Evolutionary conservation across 2,329 filamentous ascomycete species (phyloP).

Genomic region (Fusarium longipes): DNA sequence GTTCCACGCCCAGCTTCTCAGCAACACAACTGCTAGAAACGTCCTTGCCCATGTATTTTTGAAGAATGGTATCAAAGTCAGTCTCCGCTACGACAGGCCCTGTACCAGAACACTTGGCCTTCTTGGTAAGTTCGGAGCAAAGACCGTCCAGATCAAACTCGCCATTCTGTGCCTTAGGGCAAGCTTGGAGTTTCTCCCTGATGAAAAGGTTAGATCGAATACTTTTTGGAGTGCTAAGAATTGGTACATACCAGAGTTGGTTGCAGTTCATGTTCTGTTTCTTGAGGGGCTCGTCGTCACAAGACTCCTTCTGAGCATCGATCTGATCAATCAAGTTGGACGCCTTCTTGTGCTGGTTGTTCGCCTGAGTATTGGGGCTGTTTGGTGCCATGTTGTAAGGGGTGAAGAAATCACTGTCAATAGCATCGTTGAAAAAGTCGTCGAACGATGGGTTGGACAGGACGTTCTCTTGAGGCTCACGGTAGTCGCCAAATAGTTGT

Average conservation of each 20-base stretch:
- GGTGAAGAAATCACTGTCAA: slow-evolving; percentile 82
- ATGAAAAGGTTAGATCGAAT: slow-evolving; percentile 54
- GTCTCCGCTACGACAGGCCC: slow-evolving; percentile 90
- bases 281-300: slow-evolving; percentile 71
- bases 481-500: slow-evolving; percentile 89
- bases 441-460: slow-evolving; percentile 77
- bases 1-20: slow-evolving; percentile 70
- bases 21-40: slow-evolving; percentile 51
- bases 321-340: slow-evolving; percentile 79
- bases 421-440: slow-evolving; percentile 79
- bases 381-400: slow-evolving; percentile 77
- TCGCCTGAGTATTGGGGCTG: slow-evolving; percentile 52
- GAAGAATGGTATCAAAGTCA: slow-evolving; percentile 85
- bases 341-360: slow-evolving; percentile 60
- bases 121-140: slow-evolving; percentile 92
- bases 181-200: slow-evolving; percentile 91
- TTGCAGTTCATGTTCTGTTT: slow-evolving; percentile 80
- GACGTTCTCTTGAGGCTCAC: slow-evolving; percentile 87
- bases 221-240: background rate
- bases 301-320: slow-evolving; percentile 76
- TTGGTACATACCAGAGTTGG: slow-evolving; percentile 83
- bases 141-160: slow-evolving; percentile 94
- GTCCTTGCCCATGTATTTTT: slow-evolving; percentile 67
- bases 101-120: slow-evolving; percentile 92
- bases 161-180: slow-evolving; percentile 87